Base-by-base conservation (phyloP, 2,329 filamentous ascomycete species). In the Paracoccidioides brasiliensis region DNA sequence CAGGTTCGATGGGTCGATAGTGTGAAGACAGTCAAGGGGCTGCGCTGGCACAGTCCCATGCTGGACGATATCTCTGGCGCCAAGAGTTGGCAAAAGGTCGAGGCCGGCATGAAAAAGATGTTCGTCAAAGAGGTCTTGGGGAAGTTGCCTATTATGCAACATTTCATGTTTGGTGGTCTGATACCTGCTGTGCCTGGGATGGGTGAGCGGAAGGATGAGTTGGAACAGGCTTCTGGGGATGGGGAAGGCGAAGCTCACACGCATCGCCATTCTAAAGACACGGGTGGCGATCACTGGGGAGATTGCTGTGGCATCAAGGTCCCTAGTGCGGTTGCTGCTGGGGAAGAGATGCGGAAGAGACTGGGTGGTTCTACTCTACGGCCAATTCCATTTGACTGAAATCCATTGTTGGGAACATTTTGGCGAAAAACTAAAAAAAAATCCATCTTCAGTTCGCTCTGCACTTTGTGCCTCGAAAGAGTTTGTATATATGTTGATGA, bases 301-400 rank as follows among this genome's bases (percentile, higher is more conserved):
- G 93, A 98, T 70, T 98, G 93, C 70, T 98, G 93, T 68, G 93
- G 93, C 32, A 98, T 98, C 71, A 91, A 95, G 64, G 93, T 98
- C 14, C 94, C 93, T 0, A 95, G 90, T 67, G 91, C 89, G 54
- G 80, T 97, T 56, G 94, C 90, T 33, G 94, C 93, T 0, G 88
- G 88, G 12, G 85, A 90, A 62, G 91, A 95, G 73, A 85, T 86
- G 78, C 85, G 81, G 76, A 97, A 94, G 75, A 78, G 78, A 55
- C 78, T 77, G 62, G 80, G 78, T 35, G 83, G 79, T 14, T 78
- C 74, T 43, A 78, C 90, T 88, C 70, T 98, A 56, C 71, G 72
- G 30, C 71, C 72, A 41, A 75, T 76, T 61, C 73, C 73, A 5
- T 76, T 76, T 60, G 73, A 76, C 63, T 76, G 69, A 52, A 32